phyloP scores from a whole-genome alignment of 2,329 filamentous ascomycete genomes.

The Botryosphaeria agaves region DNA sequence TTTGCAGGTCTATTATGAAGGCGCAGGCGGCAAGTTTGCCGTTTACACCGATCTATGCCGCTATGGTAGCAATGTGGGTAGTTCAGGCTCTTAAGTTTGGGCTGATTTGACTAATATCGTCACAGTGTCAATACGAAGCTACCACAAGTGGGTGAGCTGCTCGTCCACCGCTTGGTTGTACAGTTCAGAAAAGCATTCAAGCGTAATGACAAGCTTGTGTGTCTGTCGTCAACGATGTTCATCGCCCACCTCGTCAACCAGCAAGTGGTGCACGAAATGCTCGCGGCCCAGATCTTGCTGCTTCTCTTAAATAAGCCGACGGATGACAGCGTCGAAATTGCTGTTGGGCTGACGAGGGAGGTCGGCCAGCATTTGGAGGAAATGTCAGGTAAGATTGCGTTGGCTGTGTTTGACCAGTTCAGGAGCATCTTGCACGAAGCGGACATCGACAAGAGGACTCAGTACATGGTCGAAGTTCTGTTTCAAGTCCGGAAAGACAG shows the following conservation, averaged over 20 bases:
- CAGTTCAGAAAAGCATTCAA: slow-evolving; percentile 94
- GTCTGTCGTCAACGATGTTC: slow-evolving; percentile 82
- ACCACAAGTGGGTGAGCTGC: slow-evolving; percentile 80
- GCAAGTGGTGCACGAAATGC: slow-evolving; percentile 85
- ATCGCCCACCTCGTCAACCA: slow-evolving; percentile 91
- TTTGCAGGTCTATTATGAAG: slow-evolving; percentile 96
- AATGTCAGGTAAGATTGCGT: slow-evolving; percentile 76
- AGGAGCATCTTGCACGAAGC: slow-evolving; percentile 89
- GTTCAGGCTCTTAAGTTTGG: too few relatives aligned
- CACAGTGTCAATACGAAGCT: slow-evolving; percentile 96
- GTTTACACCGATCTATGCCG: slow-evolving; percentile 91
- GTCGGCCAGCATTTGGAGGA: slow-evolving; percentile 90
- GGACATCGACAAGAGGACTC: slow-evolving; percentile 93
- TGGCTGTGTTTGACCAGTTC: slow-evolving; percentile 91
- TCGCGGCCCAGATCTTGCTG: slow-evolving; percentile 81
- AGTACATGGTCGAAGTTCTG: slow-evolving; percentile 97
- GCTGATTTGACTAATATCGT: too few relatives aligned
- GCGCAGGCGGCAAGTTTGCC: slow-evolving; percentile 89
- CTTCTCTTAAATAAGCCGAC: slow-evolving; percentile 90
- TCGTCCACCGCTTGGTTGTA: slow-evolving; percentile 69
- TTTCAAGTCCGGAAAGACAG: slow-evolving; percentile 94
- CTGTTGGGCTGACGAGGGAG: slow-evolving; percentile 80
- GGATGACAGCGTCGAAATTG: slow-evolving; percentile 95
- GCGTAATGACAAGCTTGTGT: slow-evolving; percentile 93
- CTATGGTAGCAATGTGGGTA: slow-evolving; percentile 92